These are phyloP conservation scores for Excoecaria cochinchinensis DNA, from an alignment of 345 rosid genomes.

Conservation along the genomic window DNA sequence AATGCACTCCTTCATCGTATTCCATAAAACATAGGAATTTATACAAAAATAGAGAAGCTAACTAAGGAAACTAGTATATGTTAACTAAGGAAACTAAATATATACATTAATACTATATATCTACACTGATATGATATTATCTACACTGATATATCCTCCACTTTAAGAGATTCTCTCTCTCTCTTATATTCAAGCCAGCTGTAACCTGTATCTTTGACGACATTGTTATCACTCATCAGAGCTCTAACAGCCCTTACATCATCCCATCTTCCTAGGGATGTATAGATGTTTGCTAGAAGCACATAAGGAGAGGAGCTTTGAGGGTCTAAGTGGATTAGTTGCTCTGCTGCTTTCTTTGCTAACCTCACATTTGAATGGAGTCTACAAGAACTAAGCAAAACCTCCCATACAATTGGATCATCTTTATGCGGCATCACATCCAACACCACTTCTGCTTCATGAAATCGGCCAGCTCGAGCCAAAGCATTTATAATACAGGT, in stretches of 20 bases:
- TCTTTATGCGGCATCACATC: constrained; percentile 58
- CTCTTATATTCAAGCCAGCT: constrained; percentile 20
- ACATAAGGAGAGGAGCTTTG: constrained; percentile 56
- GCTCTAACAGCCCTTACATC: constrained; percentile 54
- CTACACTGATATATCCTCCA: too few species aligned
- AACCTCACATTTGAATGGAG: constrained; percentile 61
- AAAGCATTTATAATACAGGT: constrained; percentile 60
- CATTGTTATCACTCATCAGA: constrained; percentile 44
- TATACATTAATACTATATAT: too few species aligned
- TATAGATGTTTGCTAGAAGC: constrained; percentile 59
- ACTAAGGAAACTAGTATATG: too few species aligned
- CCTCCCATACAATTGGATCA: constrained; percentile 72
- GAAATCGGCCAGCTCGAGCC: constrained; percentile 67
- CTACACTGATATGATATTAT: too few species aligned
- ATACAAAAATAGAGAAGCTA: too few species aligned
- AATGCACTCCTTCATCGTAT: too few species aligned
- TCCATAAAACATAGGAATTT: too few species aligned
- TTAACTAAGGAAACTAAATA: too few species aligned
- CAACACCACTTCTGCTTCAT: constrained; percentile 52
- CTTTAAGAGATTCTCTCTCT: neutral
- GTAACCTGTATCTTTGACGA: constrained; percentile 54
- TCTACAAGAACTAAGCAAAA: constrained; percentile 80
- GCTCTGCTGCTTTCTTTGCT: constrained; percentile 63
- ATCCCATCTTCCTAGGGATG: constrained; percentile 77
- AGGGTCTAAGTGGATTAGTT: constrained; percentile 56